Evolutionary conservation across 805 yeast species (phyloP), one percentile per base, ranked within the genome.

Genomic region (Candida coleopterorum): DNA sequence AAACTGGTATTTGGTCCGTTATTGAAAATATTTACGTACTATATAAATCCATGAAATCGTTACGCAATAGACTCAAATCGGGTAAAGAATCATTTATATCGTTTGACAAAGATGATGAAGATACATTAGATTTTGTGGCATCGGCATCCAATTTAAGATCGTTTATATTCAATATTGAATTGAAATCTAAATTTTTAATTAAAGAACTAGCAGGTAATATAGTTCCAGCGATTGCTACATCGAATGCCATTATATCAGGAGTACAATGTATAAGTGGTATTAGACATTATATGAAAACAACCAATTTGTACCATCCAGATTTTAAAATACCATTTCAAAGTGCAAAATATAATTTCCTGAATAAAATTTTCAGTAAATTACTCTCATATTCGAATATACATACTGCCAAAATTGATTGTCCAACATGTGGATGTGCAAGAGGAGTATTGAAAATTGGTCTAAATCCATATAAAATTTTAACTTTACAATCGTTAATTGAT

Each of bases 181-280:
- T 67, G 35, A 81, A 83, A 53, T 71, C 93, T 3, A 81, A 85
- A 41, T 93, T 94, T 53, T 95, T 87, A 42, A 76, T 85, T 43
- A 93, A 93, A 56, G 94, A 85, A 51, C 88, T 90, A 45, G 98
- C 98, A 0, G 99, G 99, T 5, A 93, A 90, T 58, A 93, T 93
- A 49, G 93, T 93, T 27, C 98, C 99, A 0, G 98, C 98, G 0
- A 89, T 94, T 48, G 97, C 98, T 5, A 93, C 98, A 2, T 90
- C 97, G 3, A 93, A 93, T 57, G 97, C 98, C 1, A 81, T 93
- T 10, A 81, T 93, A 48, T 88, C 96, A 0, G 98, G 98, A 0
- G 74, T 87, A 46, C 82, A 93, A 11, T 80, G 88, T 3, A 55
- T 90, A 26, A 77, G 81, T 25, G 83, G 95, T 0, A 60, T 88